Conservation (phyloP, 768 basidiomycete species). For the Rhodotorula taiwanensis region DNA sequence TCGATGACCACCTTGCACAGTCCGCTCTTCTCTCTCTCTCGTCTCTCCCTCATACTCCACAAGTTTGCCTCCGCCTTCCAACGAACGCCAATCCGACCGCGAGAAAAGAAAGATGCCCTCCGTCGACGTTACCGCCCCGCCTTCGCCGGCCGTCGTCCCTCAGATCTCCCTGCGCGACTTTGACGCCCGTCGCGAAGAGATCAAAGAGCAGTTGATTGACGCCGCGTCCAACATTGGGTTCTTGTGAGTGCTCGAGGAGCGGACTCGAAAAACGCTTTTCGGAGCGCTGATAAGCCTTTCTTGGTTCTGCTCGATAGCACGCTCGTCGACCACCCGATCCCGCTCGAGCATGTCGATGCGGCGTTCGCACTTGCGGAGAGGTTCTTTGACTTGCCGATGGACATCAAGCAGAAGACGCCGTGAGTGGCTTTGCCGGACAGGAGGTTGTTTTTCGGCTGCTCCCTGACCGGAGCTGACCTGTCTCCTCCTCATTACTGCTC, state of each 20-base stretch:
- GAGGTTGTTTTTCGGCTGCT: too few relatives aligned
- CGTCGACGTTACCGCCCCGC: neutral
- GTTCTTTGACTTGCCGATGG: constrained; percentile 40
- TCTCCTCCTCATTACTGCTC: too few relatives aligned
- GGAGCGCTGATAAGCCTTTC: neutral
- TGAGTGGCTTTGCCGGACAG: neutral
- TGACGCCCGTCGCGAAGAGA: constrained; percentile 37
- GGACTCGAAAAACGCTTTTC: neutral
- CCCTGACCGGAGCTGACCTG: neutral
- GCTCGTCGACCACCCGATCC: constrained; percentile 40
- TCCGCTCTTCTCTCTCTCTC: neutral
- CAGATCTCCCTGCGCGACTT: constrained; percentile 41
- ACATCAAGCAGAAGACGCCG: constrained; percentile 39
- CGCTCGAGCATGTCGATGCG: constrained; percentile 35
- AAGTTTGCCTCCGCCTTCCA: too few relatives aligned
- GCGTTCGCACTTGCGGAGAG: constrained; percentile 35
- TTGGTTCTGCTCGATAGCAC: constrained; percentile 30
- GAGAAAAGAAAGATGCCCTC: constrained; percentile 1
- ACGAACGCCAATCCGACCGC: too few relatives aligned
- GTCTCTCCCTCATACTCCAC: neutral
- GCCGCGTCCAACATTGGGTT: constrained; percentile 40
- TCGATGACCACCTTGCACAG: neutral
- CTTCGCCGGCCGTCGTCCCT: constrained; percentile 13
- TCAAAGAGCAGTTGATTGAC: constrained; percentile 38
- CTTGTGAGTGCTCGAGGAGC: constrained; percentile 35